Evolutionary conservation across 805 yeast genomes (phyloP), one percentile per base, ranked within the genome.

Genomic region (Suhomyces canberraensis): DNA sequence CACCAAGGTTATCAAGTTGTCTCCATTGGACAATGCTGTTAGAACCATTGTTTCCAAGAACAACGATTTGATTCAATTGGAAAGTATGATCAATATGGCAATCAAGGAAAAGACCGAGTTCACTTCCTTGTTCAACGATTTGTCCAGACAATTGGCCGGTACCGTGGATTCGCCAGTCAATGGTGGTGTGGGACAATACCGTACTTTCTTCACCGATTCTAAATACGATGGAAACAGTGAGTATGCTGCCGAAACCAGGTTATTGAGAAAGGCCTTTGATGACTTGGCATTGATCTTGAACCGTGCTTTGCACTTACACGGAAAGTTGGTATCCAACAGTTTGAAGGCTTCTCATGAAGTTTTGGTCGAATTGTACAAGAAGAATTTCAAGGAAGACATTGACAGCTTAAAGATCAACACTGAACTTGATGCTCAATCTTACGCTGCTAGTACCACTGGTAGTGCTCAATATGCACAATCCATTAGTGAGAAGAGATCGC

Each of bases 131-230:
- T 80, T 81, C 55, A 73, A 74, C 46, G 87, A 79, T 52, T 61
- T 84, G 42, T 79, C 90, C 4, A 69, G 91, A 58, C 78, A 78
- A 50, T 64, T 82, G 37, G 75, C 87, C 3, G 96, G 96, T 29
- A 85, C 96, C 0, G 90, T 89, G 37, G 95, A 87, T 55, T 79
- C 96, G 0, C 96, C 96, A 3, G 91, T 88, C 4, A 88, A 88
- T 55, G 96, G 96, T 24, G 96, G 96, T 40, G 85, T 88, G 45
- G 85, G 87, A 2, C 88, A 84, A 54, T 88, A 84, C 60, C 71
- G 90, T 37, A 75, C 75, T 2, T 86, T 88, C 54, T 76, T 84
- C 53, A 59, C 57, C 25, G 72, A 69, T 33, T 47, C 59, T 1
- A 56, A 57, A 34, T 60, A 61, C 36, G 58, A 51, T 20, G 65